phyloP scores from a whole-genome alignment of 2,329 filamentous ascomycete species.

The Hypocreales sp. region DNA sequence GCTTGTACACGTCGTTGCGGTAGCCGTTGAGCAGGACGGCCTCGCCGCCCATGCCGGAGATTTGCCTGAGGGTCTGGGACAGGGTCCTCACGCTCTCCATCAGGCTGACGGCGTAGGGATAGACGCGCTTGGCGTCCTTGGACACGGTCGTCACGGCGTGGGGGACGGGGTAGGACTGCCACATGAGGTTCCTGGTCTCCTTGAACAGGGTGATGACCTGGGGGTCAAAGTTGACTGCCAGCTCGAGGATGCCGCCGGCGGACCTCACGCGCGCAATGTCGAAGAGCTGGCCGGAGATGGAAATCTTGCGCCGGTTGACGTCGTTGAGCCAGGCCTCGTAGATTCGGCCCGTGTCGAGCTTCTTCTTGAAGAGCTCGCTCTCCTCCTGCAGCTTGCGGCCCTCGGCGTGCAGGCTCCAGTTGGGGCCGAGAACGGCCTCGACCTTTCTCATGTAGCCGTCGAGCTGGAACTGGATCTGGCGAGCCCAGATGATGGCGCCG shows the following conservation, averaged over 20 bases:
- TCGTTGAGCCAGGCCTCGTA: slow-evolving; percentile 94
- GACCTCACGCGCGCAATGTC: slow-evolving; percentile 76
- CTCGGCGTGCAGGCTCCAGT: slow-evolving; percentile 89
- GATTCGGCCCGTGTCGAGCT: slow-evolving; percentile 84
- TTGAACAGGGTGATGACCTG: slow-evolving; percentile 98
- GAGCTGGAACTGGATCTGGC: slow-evolving; percentile 91
- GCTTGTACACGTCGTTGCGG: slow-evolving; percentile 71
- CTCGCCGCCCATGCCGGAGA: slow-evolving; percentile 74
- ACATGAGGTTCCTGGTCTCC: slow-evolving; percentile 88
- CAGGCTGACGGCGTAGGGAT: slow-evolving; percentile 90
- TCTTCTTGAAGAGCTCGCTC: slow-evolving; percentile 87
- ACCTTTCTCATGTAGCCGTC: slow-evolving; percentile 98
- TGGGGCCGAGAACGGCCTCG: slow-evolving; percentile 88
- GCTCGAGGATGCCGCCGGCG: slow-evolving; percentile 76
- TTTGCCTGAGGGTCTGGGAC: slow-evolving; percentile 72
- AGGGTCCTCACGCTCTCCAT: slow-evolving; percentile 98
- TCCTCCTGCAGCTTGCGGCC: slow-evolving; percentile 88
- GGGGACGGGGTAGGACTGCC: slow-evolving; percentile 88
- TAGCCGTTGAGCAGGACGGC: slow-evolving; percentile 81
- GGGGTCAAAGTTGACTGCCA: slow-evolving; percentile 90
- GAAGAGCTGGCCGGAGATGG: slow-evolving; percentile 85
- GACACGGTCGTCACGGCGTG: slow-evolving; percentile 91
- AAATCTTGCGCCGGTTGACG: slow-evolving; percentile 74
- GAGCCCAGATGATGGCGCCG: slow-evolving; percentile 93
- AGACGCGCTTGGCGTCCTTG: slow-evolving; percentile 97